Conservation (phyloP, 495 filamentous ascomycete genomes). For the Tuber microsphaerosporum region DNA sequence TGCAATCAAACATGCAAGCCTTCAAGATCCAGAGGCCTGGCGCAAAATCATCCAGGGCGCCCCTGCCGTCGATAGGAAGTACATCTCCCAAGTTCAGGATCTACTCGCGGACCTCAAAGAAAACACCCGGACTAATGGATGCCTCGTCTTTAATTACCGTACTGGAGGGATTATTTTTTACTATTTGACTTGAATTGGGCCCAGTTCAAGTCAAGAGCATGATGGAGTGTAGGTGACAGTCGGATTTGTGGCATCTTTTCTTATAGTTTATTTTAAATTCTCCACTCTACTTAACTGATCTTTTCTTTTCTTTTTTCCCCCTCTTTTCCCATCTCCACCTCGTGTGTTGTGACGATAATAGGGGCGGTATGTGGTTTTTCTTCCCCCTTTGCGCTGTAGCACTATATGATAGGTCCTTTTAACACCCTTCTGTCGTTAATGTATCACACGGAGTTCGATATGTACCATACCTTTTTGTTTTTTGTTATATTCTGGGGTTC, state of each 20-base stretch:
- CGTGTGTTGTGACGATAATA: slow-evolving; percentile 12
- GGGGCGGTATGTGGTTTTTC: not conserved
- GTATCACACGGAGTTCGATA: not conserved
- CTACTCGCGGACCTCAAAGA: slow-evolving; percentile 58
- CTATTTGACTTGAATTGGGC: slow-evolving; percentile 25
- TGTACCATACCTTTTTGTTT: not conserved
- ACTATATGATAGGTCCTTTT: not conserved
- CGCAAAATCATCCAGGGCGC: slow-evolving; percentile 69
- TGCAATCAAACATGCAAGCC: slow-evolving; percentile 62
- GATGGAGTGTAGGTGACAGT: slow-evolving; percentile 2
- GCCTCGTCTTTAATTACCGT: slow-evolving; percentile 32
- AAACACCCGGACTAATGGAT: slow-evolving; percentile 42
- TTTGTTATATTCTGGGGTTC: not conserved
- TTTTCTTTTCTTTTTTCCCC: not conserved
- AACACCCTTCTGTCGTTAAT: not conserved
- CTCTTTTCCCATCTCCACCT: not conserved
- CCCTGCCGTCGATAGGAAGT: slow-evolving; percentile 69
- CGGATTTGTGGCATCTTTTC: not conserved
- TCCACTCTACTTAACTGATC: slow-evolving; percentile 7
- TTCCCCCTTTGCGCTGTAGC: not conserved
- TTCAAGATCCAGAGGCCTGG: slow-evolving; percentile 83
- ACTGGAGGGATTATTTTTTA: slow-evolving; percentile 34
- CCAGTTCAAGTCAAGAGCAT: not conserved
- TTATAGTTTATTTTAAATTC: slow-evolving; percentile 7
- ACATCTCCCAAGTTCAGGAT: slow-evolving; percentile 78